phyloP scores from a whole-genome alignment of 1,284 basidiomycete genomes.

The Ceratobasidium sp. region DNA sequence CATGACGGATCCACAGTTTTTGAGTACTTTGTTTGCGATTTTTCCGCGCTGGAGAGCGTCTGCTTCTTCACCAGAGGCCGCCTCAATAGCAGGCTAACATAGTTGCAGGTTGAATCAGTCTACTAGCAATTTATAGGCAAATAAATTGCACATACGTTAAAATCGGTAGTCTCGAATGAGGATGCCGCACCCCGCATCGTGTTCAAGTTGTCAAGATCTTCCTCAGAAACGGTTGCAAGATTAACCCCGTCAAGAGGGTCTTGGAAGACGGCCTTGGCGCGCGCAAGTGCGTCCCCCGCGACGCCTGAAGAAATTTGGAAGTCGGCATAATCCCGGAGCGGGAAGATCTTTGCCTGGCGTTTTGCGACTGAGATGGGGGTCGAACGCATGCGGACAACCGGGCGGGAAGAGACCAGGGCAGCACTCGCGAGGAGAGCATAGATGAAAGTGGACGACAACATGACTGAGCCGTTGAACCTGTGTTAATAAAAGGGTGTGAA shows the following conservation, averaged over 20 bases:
- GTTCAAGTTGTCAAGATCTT: conserved; percentile 58
- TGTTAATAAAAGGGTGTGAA: conserved; percentile 18
- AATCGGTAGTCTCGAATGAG: conserved; percentile 62
- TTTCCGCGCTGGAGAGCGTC: conserved; percentile 64
- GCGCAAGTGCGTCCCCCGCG: conserved; percentile 42
- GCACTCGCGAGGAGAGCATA: conserved; percentile 37
- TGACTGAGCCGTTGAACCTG: conserved; percentile 3
- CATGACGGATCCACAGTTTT: conserved; percentile 63
- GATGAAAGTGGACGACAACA: conserved; percentile 27
- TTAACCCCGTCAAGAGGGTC: conserved; percentile 62
- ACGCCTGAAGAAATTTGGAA: conserved; percentile 47
- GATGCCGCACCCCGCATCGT: conserved; percentile 65
- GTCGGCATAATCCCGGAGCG: conserved; percentile 31
- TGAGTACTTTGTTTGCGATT: conserved; percentile 69
- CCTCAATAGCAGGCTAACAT: conserved; percentile 12
- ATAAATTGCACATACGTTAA: conserved; percentile 58
- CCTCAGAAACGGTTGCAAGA: conserved; percentile 55
- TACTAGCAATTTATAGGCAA: background rate
- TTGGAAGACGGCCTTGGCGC: conserved; percentile 47
- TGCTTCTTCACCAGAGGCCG: conserved; percentile 52
- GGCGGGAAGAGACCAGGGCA: conserved; percentile 26
- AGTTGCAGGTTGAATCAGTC: background rate
- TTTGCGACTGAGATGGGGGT: background rate
- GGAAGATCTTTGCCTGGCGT: conserved; percentile 11
- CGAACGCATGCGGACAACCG: conserved; percentile 17